Percentiles rank a stretch among this genome's conserved stretches.
phyloP scores from a whole-genome alignment of 1,139 yeast species.

The Magnusiomyces paraingens region DNA sequence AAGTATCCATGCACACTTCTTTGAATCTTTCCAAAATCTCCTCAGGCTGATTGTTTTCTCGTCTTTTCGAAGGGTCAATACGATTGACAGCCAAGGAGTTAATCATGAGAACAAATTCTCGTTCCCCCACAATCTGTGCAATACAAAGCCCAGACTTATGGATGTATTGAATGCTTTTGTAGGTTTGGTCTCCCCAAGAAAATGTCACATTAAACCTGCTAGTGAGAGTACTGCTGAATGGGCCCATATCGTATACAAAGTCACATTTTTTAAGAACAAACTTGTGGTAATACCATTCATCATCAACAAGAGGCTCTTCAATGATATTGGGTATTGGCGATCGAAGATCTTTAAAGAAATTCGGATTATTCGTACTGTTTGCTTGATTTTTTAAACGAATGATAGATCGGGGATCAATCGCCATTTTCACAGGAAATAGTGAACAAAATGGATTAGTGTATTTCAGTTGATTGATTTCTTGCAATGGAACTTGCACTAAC shows the following conservation, averaged over 20 bases:
- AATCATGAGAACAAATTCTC: constrained; percentile 57
- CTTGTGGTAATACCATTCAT: constrained; percentile 53
- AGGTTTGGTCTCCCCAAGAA: constrained; percentile 88
- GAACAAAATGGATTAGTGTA: constrained; percentile 81
- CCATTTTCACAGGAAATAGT: constrained; percentile 59
- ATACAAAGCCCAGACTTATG: constrained; percentile 85
- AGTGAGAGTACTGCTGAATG: constrained; percentile 34
- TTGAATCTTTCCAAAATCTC: constrained; percentile 64
- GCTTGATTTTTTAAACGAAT: constrained; percentile 2
- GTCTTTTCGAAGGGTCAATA: constrained; percentile 16
- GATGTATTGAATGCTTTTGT: constrained; percentile 80
- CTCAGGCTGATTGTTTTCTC: constrained; percentile 39
- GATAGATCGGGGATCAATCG: constrained; percentile 10
- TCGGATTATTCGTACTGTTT: not conserved
- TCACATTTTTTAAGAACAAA: constrained; percentile 62
- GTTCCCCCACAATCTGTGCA: constrained; percentile 79
- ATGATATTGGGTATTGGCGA: not conserved
- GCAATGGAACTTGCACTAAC: constrained; percentile 90
- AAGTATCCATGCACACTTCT: constrained; percentile 51
- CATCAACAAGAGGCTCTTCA: constrained; percentile 27
- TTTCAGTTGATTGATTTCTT: constrained; percentile 74
- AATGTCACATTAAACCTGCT: constrained; percentile 48
- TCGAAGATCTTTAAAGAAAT: not conserved
- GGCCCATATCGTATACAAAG: constrained; percentile 75
- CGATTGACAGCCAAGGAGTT: constrained; percentile 33